Evolutionary conservation across 108 stramenopile genomes (phyloP), one percentile per base, ranked within the genome.

Genomic region (Nitzschia palea): DNA sequence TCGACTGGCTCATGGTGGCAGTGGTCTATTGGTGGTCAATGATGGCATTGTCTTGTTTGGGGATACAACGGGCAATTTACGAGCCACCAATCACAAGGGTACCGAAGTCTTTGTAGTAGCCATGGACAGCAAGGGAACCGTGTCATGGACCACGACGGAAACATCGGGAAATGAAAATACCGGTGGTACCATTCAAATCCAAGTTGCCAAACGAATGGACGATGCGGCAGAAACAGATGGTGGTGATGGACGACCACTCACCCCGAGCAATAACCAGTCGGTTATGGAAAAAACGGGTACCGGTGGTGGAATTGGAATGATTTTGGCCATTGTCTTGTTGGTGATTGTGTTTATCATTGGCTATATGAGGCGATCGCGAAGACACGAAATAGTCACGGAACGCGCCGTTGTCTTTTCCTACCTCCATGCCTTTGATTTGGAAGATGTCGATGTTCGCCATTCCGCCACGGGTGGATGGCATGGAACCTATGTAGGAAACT

Each of bases 401-500:
- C 74, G 74, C 9, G 57, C 61, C 0, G 14, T 64, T 32, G 74
- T 76, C 17, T 76, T 77, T 15, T 66, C 55, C 3, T 85, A 85
- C 47, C 63, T 85, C 0, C 59, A 73, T 3, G 63, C 37, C 33
- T 85, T 85, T 63, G 84, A 85, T 48, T 48, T 73, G 22, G 80
- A 77, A 45, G 80, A 85, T 31, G 70, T 85, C 1, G 84, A 81
- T 25, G 51, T 85, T 4, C 76, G 73, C 51, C 80, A 81, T 51
- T 70, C 73, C 15, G 84, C 84, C 5, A 85, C 84, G 2, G 84
- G 84, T 40, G 84, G 84, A 29, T 85, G 78, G 78, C 84, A 85
- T 50, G 80, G 80, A 15, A 76, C 75, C 12, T 85, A 85, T 44
- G 58, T 68, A 20, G 77, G 77, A 50, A 56, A 61, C 3, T 62